Base-by-base conservation (phyloP, 805 yeast species). In the Pichia nakasei region DNA sequence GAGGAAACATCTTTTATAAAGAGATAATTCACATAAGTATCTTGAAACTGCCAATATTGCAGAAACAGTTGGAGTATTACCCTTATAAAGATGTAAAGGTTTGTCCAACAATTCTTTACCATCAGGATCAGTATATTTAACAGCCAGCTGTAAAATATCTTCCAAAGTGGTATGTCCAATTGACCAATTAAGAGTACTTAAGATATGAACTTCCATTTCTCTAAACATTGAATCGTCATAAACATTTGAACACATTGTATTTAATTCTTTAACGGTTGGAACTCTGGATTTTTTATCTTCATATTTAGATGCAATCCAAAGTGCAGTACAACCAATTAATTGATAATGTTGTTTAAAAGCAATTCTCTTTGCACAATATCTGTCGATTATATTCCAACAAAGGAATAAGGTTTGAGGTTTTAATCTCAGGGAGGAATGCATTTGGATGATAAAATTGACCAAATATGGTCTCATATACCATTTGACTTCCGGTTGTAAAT, bases 271-370 rank as follows among this genome's bases (percentile, higher is more conserved):
- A 40, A 76, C 62, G 3, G 78, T 73, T 21, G 82, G 82, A 5
- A 76, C 78, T 44, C 81, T 63, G 39, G 70, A 66, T 57, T 76
- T 76, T 54, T 76, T 76, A 53, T 76, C 82, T 55, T 76, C 82
- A 56, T 75, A 76, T 55, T 91, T 91, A 22, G 96, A 81, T 2
- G 96, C 86, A 27, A 91, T 74, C 97, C 97, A 91, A 31, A 91
- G 67, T 48, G 96, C 86, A 5, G 96, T 86, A 48, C 95, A 84
- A 27, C 94, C 87, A 11, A 91, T 91, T 43, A 91, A 71, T 63
- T 89, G 96, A 48, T 86, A 80, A 64, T 89, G 97, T 46, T 85
- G 89, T 52, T 81, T 76, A 50, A 84, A 73, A 1, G 89, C 93
- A 8, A 88, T 78, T 53, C 97, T 72, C 54, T 81, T 83, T 42